Conservation (phyloP, 2,329 filamentous ascomycete species). For the Zopfia rhizophila region DNA sequence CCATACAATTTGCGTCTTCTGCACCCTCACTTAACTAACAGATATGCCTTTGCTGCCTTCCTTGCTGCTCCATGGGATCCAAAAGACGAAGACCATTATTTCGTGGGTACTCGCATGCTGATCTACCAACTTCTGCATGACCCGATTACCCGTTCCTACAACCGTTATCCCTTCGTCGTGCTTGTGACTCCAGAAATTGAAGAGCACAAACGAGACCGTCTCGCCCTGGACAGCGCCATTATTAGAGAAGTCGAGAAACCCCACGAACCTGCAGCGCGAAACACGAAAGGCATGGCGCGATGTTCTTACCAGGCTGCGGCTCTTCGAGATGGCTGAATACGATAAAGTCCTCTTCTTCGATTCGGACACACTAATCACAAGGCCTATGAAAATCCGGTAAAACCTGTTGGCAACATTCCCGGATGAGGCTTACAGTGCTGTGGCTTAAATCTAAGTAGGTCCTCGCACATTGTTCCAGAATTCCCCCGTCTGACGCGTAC, state of each 20-base stretch:
- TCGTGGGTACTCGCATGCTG: conserved; percentile 45
- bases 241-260: conserved; percentile 47
- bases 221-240: conserved; percentile 49
- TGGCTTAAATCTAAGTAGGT: no score
- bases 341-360: conserved; percentile 57
- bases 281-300: conserved; percentile 40
- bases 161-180: conserved; percentile 49
- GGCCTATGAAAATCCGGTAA: conserved; percentile 52
- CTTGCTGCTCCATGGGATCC: conserved; percentile 39
- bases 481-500: no score
- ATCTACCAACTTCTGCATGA: conserved; percentile 53
- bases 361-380: conserved; percentile 53
- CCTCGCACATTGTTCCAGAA: no score
- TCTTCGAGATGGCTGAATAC: conserved; percentile 56
- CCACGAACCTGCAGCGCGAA: conserved; percentile 24
- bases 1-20: no score
- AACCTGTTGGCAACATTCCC: no score
- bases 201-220: conserved; percentile 44
- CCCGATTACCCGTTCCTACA: conserved; percentile 39
- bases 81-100: conserved; percentile 47
- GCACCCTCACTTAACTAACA: no score
- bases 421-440: no score
- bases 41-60: conserved; percentile 53
- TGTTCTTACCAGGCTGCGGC: conserved; percentile 49
- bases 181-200: conserved; percentile 48